These are phyloP conservation scores for Microdochium trichocladiopsis DNA, from an alignment of 2,329 filamentous ascomycete species.

Conservation along the genomic window DNA sequence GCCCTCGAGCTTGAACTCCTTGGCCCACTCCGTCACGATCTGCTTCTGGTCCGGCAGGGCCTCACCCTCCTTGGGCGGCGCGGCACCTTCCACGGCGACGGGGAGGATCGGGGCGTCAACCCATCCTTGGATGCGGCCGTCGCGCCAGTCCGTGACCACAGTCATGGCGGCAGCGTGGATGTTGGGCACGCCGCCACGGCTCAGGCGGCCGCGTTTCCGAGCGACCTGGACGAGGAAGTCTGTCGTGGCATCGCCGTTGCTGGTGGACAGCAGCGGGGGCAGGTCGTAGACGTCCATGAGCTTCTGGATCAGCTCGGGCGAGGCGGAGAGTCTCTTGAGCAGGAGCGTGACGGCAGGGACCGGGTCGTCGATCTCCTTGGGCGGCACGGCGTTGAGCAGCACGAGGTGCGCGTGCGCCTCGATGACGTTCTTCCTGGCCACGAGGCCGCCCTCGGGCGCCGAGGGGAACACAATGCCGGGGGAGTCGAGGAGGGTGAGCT, in stretches of 20 bases:
- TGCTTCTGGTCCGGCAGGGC: constrained; percentile 52
- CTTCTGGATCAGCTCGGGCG: constrained; percentile 68
- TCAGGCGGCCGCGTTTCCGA: constrained; percentile 81
- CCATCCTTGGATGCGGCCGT: constrained; percentile 93
- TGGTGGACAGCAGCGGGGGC: constrained; percentile 65
- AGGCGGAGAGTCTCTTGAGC: constrained; percentile 70
- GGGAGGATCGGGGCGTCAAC: constrained; percentile 65
- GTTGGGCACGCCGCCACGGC: constrained; percentile 86
- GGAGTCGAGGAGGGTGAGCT: constrained; percentile 87
- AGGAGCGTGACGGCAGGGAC: constrained; percentile 80
- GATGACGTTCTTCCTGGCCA: constrained; percentile 45
- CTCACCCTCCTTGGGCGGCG: constrained; percentile 14
- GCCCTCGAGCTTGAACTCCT: constrained; percentile 91
- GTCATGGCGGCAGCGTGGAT: constrained; percentile 81
- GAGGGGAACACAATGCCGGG: constrained; percentile 92
- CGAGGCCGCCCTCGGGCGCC: constrained; percentile 21
- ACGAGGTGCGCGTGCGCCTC: constrained; percentile 79
- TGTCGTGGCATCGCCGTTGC: constrained; percentile 69
- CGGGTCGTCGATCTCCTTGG: constrained; percentile 90
- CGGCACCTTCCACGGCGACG: constrained; percentile 31
- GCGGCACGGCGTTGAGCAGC: constrained; percentile 84
- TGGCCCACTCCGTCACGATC: constrained; percentile 75
- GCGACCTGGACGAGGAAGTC: constrained; percentile 95
- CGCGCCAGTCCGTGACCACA: constrained; percentile 93
- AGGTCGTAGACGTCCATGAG: constrained; percentile 80